Evolutionary conservation across 257 asterid genomes (phyloP).

Genomic region (Solanum peruvianum): DNA sequence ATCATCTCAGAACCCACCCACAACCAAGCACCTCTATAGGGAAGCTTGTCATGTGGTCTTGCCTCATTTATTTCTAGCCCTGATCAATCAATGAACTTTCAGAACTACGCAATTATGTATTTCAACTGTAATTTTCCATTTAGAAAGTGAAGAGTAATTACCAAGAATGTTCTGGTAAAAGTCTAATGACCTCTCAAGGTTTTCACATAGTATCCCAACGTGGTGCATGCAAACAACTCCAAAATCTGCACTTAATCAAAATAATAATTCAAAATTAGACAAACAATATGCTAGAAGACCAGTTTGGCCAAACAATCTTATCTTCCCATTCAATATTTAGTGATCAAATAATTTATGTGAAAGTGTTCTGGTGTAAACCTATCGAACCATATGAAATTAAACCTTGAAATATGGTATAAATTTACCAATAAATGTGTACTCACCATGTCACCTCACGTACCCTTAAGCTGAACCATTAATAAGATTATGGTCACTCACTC

Average conservation of each 20-base stretch:
- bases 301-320: background rate
- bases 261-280: background rate
- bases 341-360: background rate
- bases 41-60: conserved; percentile 84
- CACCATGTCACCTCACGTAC: background rate
- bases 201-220: conserved; percentile 83
- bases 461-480: background rate
- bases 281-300: background rate
- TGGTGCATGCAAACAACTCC: conserved; percentile 91
- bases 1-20: conserved; percentile 97
- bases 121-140: background rate
- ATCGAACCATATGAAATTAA: background rate
- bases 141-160: conserved; percentile 7
- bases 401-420: background rate
- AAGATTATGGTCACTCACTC: background rate
- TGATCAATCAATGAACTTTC: conserved; percentile 10
- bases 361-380: background rate
- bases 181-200: conserved; percentile 79
- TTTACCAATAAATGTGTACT: background rate
- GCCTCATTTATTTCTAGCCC: conserved; percentile 86
- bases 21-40: conserved; percentile 94
- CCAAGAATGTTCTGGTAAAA: conserved; percentile 88
- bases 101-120: background rate
- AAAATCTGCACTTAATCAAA: conserved; percentile 34
- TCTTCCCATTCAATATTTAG: background rate